phyloP scores from a whole-genome alignment of 1,139 yeast genomes.

The Geotrichum fermentans region DNA sequence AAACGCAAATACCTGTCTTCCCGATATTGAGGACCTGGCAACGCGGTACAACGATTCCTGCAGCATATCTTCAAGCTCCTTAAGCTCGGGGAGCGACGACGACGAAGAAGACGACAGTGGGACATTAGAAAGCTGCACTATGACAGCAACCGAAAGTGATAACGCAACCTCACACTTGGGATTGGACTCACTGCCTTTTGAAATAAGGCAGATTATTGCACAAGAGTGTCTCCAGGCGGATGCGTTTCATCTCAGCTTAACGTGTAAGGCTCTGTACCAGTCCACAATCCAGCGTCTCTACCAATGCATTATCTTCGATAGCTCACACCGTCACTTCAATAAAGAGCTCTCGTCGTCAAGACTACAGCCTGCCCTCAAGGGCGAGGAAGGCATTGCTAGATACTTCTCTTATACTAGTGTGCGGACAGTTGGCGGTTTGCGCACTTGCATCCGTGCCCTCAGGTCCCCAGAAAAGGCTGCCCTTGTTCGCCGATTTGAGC shows the following conservation, averaged over 20 bases:
- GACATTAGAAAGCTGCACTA: not conserved
- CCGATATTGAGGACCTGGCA: not conserved
- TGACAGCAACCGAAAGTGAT: not conserved
- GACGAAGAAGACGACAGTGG: not conserved
- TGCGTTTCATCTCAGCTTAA: slow-evolving; percentile 27
- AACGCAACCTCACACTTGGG: not conserved
- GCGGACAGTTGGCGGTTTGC: slow-evolving; percentile 29
- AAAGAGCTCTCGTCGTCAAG: slow-evolving; percentile 21
- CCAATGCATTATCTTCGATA: slow-evolving; percentile 28
- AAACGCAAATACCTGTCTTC: not conserved
- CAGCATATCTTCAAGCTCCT: not conserved
- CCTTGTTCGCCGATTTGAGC: slow-evolving; percentile 25
- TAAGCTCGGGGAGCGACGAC: not conserved
- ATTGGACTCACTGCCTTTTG: slow-evolving; percentile 39
- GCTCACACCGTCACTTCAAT: slow-evolving; percentile 27
- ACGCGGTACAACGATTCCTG: not conserved
- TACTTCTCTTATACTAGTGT: slow-evolving; percentile 25
- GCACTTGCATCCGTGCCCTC: slow-evolving; percentile 26
- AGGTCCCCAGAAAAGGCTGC: slow-evolving; percentile 18
- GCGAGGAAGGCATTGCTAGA: not conserved
- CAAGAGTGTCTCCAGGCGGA: slow-evolving; percentile 28
- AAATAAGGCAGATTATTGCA: slow-evolving; percentile 25
- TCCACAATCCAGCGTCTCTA: slow-evolving; percentile 25
- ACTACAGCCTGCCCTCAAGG: slow-evolving; percentile 13
- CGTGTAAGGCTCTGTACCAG: slow-evolving; percentile 22